These are phyloP conservation scores for Cucurbita moschata DNA, from an alignment of 306 rosid genomes.

Conservation along the genomic window DNA sequence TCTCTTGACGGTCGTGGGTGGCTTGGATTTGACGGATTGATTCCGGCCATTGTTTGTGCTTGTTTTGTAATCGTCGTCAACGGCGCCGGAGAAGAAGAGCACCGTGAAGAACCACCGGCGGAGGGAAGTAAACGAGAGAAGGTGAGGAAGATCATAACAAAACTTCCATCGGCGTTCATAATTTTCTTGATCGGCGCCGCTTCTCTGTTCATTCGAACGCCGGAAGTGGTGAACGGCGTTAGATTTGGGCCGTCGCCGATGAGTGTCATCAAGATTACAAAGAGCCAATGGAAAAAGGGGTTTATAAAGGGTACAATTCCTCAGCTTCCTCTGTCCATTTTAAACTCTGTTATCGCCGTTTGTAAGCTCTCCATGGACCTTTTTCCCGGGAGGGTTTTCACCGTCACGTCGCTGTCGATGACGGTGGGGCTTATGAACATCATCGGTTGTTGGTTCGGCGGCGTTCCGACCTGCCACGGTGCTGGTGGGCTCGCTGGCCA, in stretches of 20 bases:
- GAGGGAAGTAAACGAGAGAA: neutral
- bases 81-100: constrained; percentile 43
- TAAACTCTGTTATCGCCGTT: constrained; percentile 64
- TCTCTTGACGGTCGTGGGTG: constrained; percentile 26
- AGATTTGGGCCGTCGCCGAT: constrained; percentile 54
- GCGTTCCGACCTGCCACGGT: constrained; percentile 70
- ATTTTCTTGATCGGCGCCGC: constrained; percentile 40
- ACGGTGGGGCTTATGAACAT: constrained; percentile 75
- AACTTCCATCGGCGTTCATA: constrained; percentile 59
- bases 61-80: constrained; percentile 39
- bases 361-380: constrained; percentile 49
- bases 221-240: constrained; percentile 32
- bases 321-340: constrained; percentile 53
- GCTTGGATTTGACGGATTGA: constrained; percentile 64
- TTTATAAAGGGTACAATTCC: constrained; percentile 66
- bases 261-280: constrained; percentile 30
- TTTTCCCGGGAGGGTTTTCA: constrained; percentile 44
- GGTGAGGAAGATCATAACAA: constrained; percentile 20
- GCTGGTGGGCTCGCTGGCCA: constrained; percentile 84
- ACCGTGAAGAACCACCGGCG: neutral
- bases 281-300: constrained; percentile 53
- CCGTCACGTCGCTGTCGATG: constrained; percentile 53
- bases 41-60: constrained; percentile 38
- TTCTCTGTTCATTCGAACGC: constrained; percentile 43
- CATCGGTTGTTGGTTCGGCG: constrained; percentile 71